Evolutionary conservation across 1,284 basidiomycete genomes (phyloP).

Genomic region (Ustilago curta): DNA sequence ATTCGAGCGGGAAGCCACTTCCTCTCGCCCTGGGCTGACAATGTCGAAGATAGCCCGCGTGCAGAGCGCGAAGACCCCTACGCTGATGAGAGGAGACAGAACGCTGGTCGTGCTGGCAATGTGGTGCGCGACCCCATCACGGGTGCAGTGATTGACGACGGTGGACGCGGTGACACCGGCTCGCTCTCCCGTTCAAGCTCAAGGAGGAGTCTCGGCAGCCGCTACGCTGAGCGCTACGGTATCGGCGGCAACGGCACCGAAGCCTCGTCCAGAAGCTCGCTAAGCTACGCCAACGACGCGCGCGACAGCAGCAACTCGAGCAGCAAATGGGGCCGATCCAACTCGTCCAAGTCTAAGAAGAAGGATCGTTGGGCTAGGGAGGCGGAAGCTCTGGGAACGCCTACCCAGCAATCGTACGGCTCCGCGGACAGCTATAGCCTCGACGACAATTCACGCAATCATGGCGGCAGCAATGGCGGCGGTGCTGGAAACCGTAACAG

Average conservation of each 20-base stretch:
- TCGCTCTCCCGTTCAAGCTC: slow-evolving; percentile 46
- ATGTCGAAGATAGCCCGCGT: slow-evolving; percentile 47
- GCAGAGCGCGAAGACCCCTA: slow-evolving; percentile 54
- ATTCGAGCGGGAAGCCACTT: slow-evolving; percentile 36
- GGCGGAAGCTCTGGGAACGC: slow-evolving; percentile 43
- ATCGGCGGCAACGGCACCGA: slow-evolving; percentile 32
- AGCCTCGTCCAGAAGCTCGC: slow-evolving; percentile 45
- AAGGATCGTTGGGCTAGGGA: slow-evolving; percentile 56
- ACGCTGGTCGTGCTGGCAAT: slow-evolving; percentile 29
- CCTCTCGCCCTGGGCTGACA: slow-evolving; percentile 52
- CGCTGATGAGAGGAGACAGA: slow-evolving; percentile 43
- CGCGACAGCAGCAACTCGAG: slow-evolving; percentile 16
- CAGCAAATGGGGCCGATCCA: slow-evolving; percentile 41
- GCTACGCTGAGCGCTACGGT: slow-evolving; percentile 53
- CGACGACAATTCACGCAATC: slow-evolving; percentile 25
- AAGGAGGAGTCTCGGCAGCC: slow-evolving; percentile 45
- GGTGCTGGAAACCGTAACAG: slow-evolving; percentile 22
- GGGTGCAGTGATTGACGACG: slow-evolving; percentile 45
- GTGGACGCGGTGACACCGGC: slow-evolving; percentile 17
- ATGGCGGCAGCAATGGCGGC: not conserved
- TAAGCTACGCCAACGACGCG: slow-evolving; percentile 37
- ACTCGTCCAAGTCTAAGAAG: slow-evolving; percentile 43
- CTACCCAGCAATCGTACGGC: slow-evolving; percentile 32
- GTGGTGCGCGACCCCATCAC: slow-evolving; percentile 48
- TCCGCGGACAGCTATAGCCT: slow-evolving; percentile 39